Conservation (phyloP, 2,329 filamentous ascomycete genomes). For the Colletotrichum graminicola region DNA sequence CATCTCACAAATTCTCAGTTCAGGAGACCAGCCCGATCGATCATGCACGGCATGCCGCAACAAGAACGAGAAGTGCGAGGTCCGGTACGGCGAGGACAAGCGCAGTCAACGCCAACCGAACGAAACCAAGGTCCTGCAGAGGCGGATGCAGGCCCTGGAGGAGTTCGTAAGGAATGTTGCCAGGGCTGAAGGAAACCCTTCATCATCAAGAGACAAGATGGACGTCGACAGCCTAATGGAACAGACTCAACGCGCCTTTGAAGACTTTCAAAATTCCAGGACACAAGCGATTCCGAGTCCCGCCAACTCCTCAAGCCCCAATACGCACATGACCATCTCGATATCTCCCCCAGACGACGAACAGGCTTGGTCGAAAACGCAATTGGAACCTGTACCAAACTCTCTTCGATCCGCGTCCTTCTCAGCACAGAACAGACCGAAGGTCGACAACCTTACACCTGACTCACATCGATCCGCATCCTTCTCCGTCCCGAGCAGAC, state of each 20-base stretch:
- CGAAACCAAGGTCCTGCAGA: conserved; percentile 29
- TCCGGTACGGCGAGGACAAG: conserved; percentile 37
- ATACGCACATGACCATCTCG: background rate
- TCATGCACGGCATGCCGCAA: conserved; percentile 36
- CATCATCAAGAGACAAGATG: background rate
- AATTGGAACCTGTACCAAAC: background rate
- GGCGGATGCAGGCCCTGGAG: conserved; percentile 35
- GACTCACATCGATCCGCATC: conserved; percentile 18
- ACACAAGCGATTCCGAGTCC: conserved; percentile 27
- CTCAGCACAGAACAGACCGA: conserved; percentile 16
- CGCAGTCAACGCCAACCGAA: conserved; percentile 33
- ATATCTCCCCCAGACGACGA: conserved; percentile 4
- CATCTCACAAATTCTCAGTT: conserved; percentile 29
- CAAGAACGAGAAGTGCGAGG: conserved; percentile 39
- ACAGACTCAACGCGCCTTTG: background rate
- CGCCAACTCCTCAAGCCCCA: conserved; percentile 11
- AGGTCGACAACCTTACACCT: background rate
- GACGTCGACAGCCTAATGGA: conserved; percentile 1
- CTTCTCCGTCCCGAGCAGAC: conserved; percentile 15
- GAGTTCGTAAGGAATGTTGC: conserved; percentile 35
- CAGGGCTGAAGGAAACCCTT: background rate
- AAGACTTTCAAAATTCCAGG: background rate
- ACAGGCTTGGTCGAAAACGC: background rate
- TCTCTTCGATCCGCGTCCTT: conserved; percentile 25
- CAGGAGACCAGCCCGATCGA: conserved; percentile 14